Evolutionary conservation across 208 protist genomes (phyloP).

Genomic region (Strigomonas culicis): DNA sequence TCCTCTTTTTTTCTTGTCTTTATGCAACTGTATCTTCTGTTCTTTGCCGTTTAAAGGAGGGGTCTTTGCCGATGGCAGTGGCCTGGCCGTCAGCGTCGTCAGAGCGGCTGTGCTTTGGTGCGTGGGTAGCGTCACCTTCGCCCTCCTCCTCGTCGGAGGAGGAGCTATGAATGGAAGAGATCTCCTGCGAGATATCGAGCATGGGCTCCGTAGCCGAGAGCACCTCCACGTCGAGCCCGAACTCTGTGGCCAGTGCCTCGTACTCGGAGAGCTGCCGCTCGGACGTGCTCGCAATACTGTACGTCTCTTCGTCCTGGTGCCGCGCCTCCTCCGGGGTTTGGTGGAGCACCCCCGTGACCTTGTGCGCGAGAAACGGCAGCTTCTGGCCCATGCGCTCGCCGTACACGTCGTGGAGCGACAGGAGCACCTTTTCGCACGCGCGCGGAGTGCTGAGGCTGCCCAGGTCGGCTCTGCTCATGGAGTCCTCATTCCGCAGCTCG

Average conservation of each 20-base stretch:
- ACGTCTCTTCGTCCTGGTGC: conserved; percentile 50
- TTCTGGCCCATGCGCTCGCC: conserved; percentile 21
- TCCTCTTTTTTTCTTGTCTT: not conserved
- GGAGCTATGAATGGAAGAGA: not conserved
- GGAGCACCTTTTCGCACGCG: conserved; percentile 24
- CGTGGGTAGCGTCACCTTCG: not conserved
- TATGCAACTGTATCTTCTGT: not conserved
- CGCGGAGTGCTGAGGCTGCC: not conserved
- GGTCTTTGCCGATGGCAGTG: not conserved
- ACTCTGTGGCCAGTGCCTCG: not conserved
- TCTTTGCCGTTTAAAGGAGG: not conserved
- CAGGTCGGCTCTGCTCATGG: conserved; percentile 21
- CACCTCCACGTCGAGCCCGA: not conserved
- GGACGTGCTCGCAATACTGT: conserved; percentile 63
- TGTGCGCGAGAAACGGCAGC: conserved; percentile 27
- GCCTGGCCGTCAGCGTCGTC: not conserved
- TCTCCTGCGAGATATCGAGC: not conserved
- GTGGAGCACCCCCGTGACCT: conserved; percentile 32
- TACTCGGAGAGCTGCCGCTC: conserved; percentile 24
- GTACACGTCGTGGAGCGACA: conserved; percentile 23
- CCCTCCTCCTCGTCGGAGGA: not conserved
- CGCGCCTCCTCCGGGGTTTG: conserved; percentile 71
- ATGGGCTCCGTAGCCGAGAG: not conserved
- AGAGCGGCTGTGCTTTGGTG: not conserved
- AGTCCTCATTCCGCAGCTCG: conserved; percentile 22